Evolutionary conservation across 768 basidiomycete species (phyloP).

Genomic region (Podaxis mareebaensis): DNA sequence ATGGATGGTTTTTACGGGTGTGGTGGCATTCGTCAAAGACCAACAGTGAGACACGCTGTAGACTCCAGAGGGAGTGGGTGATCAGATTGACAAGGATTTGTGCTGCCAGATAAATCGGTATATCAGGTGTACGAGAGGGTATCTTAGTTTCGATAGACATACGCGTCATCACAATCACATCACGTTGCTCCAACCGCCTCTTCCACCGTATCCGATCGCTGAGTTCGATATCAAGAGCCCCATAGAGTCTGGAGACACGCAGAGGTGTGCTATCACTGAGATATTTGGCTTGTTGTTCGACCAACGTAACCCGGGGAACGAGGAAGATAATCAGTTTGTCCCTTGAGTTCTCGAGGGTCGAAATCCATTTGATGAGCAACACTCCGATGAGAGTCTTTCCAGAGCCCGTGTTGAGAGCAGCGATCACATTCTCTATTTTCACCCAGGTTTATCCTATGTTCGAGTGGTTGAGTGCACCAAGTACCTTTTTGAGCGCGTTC

Average conservation of each 20-base stretch:
- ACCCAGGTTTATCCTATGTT: not conserved
- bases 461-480: not conserved
- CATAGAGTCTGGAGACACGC: slow-evolving; percentile 68
- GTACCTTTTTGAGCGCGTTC: slow-evolving; percentile 54
- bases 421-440: slow-evolving; percentile 58
- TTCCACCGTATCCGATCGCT: slow-evolving; percentile 68
- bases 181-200: slow-evolving; percentile 57
- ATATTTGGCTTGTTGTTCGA: slow-evolving; percentile 78
- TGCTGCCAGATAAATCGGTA: slow-evolving; percentile 40
- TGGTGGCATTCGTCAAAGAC: slow-evolving; percentile 87
- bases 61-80: slow-evolving; percentile 79
- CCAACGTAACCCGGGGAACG: slow-evolving; percentile 83
- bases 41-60: slow-evolving; percentile 68
- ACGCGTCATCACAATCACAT: slow-evolving; percentile 90
- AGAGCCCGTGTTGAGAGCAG: slow-evolving; percentile 74
- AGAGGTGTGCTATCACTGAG: slow-evolving; percentile 65
- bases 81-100: slow-evolving; percentile 82
- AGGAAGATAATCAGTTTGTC: slow-evolving; percentile 76
- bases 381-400: slow-evolving; percentile 80
- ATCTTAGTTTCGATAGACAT: slow-evolving; percentile 18
- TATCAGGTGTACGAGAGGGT: not conserved
- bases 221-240: slow-evolving; percentile 69
- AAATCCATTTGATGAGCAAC: slow-evolving; percentile 76
- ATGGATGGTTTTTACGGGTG: slow-evolving; percentile 71
- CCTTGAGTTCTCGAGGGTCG: slow-evolving; percentile 45